Conservation (phyloP, 2,329 filamentous ascomycete species). For the Apiospora pterosperma region DNA sequence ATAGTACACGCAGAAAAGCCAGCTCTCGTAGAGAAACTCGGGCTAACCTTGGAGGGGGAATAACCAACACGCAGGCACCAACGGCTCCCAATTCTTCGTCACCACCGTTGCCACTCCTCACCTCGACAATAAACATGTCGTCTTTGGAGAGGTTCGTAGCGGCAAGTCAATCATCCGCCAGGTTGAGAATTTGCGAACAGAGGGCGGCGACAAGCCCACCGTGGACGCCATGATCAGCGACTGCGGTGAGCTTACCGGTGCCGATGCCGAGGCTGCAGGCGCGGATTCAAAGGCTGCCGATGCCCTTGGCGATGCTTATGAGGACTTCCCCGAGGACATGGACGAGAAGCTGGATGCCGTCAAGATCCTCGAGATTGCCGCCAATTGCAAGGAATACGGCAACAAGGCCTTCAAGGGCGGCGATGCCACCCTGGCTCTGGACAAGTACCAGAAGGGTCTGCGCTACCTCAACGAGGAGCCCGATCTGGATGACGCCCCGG, state of each 20-base stretch:
- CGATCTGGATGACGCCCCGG: slow-evolving; percentile 63
- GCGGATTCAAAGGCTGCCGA: slow-evolving; percentile 67
- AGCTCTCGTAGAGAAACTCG: neutral
- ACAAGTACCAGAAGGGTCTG: slow-evolving; percentile 88
- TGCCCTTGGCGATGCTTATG: slow-evolving; percentile 82
- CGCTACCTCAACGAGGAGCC: slow-evolving; percentile 63
- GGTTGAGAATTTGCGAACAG: slow-evolving; percentile 79
- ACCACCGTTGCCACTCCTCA: slow-evolving; percentile 95
- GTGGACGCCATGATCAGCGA: slow-evolving; percentile 72
- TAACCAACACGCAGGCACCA: slow-evolving; percentile 60
- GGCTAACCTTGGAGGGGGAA: neutral
- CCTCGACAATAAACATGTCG: slow-evolving; percentile 93
- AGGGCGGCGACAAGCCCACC: slow-evolving; percentile 72
- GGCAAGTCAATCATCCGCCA: slow-evolving; percentile 89
- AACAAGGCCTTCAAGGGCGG: slow-evolving; percentile 88
- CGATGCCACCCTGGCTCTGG: slow-evolving; percentile 66
- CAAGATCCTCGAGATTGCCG: slow-evolving; percentile 73
- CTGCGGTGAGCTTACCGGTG: slow-evolving; percentile 80
- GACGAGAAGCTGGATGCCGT: slow-evolving; percentile 57
- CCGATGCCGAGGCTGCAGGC: slow-evolving; percentile 59
- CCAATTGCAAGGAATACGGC: slow-evolving; percentile 85
- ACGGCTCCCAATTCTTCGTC: slow-evolving; percentile 97
- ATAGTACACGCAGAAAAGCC: neutral
- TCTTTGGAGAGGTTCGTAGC: slow-evolving; percentile 90
- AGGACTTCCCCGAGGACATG: slow-evolving; percentile 90